A percentile compares a stretch with the other conserved stretches of the same genome.
Conservation (phyloP, 768 basidiomycete genomes). For the Cyathus striatus region DNA sequence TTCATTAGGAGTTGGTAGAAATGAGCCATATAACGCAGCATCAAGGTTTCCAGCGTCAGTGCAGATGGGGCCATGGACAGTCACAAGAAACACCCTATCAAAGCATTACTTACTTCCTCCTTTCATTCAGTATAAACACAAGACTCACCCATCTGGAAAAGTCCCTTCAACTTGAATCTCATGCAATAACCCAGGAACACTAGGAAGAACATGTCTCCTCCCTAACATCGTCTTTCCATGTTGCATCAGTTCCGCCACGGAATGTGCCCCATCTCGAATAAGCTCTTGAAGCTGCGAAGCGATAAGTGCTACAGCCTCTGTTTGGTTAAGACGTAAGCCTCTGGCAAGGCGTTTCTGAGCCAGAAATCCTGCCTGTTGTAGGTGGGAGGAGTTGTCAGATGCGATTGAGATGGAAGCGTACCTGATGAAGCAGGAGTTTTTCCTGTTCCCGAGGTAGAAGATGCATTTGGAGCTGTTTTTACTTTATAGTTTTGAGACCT, state of each 20-base stretch:
- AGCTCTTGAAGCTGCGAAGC: slow-evolving; percentile 90
- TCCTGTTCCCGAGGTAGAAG: slow-evolving; percentile 72
- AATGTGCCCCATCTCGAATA: slow-evolving; percentile 85
- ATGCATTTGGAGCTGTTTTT: too few species aligned
- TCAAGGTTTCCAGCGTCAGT: slow-evolving; percentile 72
- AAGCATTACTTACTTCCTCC: neutral
- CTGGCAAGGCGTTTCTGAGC: slow-evolving; percentile 94
- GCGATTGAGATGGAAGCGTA: slow-evolving; percentile 10
- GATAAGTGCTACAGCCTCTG: slow-evolving; percentile 88
- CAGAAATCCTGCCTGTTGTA: slow-evolving; percentile 68
- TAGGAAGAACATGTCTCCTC: slow-evolving; percentile 81
- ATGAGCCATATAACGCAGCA: slow-evolving; percentile 92
- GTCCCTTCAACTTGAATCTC: slow-evolving; percentile 95
- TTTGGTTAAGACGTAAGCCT: slow-evolving; percentile 81
- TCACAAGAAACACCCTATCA: slow-evolving; percentile 86
- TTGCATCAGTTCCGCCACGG: slow-evolving; percentile 90
- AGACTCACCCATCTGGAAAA: slow-evolving; percentile 72
- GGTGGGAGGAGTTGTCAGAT: neutral
- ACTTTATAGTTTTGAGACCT: too few species aligned
- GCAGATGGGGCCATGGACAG: slow-evolving; percentile 93
- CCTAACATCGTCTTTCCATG: slow-evolving; percentile 87
- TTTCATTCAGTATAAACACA: neutral
- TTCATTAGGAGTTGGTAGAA: slow-evolving; percentile 73
- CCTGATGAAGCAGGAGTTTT: slow-evolving; percentile 73
- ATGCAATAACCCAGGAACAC: slow-evolving; percentile 69